Conservation (phyloP, 176 grass and related monocot genomes). For the Zizania latifolia region DNA sequence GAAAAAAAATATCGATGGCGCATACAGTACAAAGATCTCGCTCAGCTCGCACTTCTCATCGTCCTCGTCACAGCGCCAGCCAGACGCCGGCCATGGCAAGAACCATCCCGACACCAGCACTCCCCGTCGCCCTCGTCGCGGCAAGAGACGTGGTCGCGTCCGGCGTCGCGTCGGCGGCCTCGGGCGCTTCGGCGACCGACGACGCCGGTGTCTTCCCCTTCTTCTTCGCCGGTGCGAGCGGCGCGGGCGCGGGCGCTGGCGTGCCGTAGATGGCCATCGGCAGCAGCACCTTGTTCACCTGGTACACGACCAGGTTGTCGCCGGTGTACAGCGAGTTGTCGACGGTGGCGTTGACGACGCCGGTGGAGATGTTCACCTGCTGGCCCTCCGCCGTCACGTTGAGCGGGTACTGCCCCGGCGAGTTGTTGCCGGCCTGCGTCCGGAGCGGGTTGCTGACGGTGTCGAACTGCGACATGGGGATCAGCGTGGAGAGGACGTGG, state of each 20-base stretch:
- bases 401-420: conserved; percentile 56
- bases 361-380: conserved; percentile 82
- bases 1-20: conserved; percentile 6
- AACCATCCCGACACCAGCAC: conserved; percentile 20
- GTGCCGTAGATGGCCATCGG: conserved; percentile 49
- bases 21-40: not conserved
- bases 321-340: conserved; percentile 56
- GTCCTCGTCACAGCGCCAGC: conserved; percentile 37
- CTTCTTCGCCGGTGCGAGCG: conserved; percentile 36
- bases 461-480: conserved; percentile 61
- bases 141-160: conserved; percentile 26
- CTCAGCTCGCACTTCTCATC: not conserved
- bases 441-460: conserved; percentile 90
- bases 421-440: conserved; percentile 69
- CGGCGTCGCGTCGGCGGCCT: conserved; percentile 31
- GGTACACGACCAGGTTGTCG: conserved; percentile 63
- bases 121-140: not conserved
- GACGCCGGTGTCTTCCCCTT: conserved; percentile 50
- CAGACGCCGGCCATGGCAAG: conserved; percentile 38
- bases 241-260: conserved; percentile 44
- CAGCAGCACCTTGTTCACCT: conserved; percentile 72
- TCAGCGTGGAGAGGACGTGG: conserved; percentile 52
- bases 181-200: conserved; percentile 47
- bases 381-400: conserved; percentile 62
- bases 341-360: conserved; percentile 67